These are phyloP conservation scores for Sordariomycetes sp. DNA, from an alignment of 2,329 filamentous ascomycete species.

Conservation along the genomic window DNA sequence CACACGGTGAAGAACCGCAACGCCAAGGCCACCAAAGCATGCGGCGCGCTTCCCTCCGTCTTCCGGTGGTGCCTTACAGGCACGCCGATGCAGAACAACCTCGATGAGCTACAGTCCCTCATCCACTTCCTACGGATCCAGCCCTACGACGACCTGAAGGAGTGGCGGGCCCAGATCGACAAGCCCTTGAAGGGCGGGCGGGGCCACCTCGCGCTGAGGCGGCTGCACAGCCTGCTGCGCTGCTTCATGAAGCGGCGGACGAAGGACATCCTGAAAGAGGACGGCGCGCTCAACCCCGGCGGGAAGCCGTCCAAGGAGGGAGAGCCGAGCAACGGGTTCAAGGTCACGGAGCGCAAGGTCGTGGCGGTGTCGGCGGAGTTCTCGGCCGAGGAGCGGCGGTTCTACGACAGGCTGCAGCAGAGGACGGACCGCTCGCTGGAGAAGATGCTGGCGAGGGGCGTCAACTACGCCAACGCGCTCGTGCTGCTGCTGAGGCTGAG, in stretches of 20 bases:
- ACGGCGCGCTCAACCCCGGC: slow-evolving; percentile 69
- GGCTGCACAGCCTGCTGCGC: slow-evolving; percentile 73
- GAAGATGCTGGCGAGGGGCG: slow-evolving; percentile 73
- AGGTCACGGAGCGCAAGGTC: slow-evolving; percentile 84
- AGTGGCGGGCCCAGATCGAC: slow-evolving; percentile 90
- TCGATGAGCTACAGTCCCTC: slow-evolving; percentile 89
- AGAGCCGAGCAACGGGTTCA: slow-evolving; percentile 59
- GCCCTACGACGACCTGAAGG: slow-evolving; percentile 74
- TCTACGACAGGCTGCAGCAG: slow-evolving; percentile 75
- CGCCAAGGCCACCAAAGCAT: slow-evolving; percentile 88
- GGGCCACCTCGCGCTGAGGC: slow-evolving; percentile 77
- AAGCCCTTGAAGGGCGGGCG: slow-evolving; percentile 80
- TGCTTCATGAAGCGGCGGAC: slow-evolving; percentile 99
- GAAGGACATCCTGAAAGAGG: slow-evolving; percentile 89
- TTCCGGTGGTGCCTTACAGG: slow-evolving; percentile 96
- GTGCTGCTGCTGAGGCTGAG: slow-evolving; percentile 82
- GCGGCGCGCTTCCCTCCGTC: slow-evolving; percentile 71
- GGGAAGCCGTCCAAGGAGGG: slow-evolving; percentile 43
- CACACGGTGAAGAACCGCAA: slow-evolving; percentile 98
- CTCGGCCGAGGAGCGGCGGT: slow-evolving; percentile 66
- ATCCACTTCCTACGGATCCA: slow-evolving; percentile 88
- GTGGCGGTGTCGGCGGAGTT: slow-evolving; percentile 71
- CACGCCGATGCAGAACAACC: slow-evolving; percentile 96
- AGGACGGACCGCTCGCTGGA: slow-evolving; percentile 81
- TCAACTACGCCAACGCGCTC: slow-evolving; percentile 89